Conservation (phyloP, 495 filamentous ascomycete genomes). For the Penicilliopsis zonata region DNA sequence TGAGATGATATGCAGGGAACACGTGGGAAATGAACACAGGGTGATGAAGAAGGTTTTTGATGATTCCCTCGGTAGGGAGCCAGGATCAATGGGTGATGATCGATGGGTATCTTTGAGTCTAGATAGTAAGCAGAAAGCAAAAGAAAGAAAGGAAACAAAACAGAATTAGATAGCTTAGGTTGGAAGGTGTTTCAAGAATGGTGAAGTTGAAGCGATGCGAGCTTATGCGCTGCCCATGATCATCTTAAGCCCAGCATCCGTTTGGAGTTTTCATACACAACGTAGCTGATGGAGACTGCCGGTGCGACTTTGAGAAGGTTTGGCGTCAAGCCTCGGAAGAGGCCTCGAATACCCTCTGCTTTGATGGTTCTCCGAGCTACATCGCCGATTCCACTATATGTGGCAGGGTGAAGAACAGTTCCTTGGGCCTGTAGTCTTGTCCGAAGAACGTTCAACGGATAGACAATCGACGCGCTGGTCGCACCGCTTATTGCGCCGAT, state of each 20-base stretch:
- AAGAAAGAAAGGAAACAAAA: conserved; percentile 2
- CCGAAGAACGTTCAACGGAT: conserved; percentile 88
- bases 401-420: conserved; percentile 79
- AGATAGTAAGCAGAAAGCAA: conserved; percentile 4
- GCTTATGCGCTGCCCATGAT: conserved; percentile 12
- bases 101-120: no score
- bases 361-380: conserved; percentile 70
- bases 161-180: conserved; percentile 1
- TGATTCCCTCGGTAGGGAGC: no score
- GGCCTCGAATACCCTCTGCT: conserved; percentile 71
- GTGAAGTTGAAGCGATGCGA: not conserved
- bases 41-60: no score
- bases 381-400: conserved; percentile 80
- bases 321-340: conserved; percentile 92
- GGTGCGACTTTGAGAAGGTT: conserved; percentile 96
- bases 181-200: not conserved
- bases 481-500: conserved; percentile 87
- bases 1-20: no score
- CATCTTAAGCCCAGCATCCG: conserved; percentile 57
- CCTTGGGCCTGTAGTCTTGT: conserved; percentile 93
- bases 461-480: conserved; percentile 87
- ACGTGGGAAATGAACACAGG: no score
- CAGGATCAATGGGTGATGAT: no score
- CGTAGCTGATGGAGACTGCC: conserved; percentile 92
- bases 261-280: conserved; percentile 96